These are phyloP conservation scores for Saccharomycopsis javanensis DNA, from an alignment of 805 yeast species.

Conservation along the genomic window DNA sequence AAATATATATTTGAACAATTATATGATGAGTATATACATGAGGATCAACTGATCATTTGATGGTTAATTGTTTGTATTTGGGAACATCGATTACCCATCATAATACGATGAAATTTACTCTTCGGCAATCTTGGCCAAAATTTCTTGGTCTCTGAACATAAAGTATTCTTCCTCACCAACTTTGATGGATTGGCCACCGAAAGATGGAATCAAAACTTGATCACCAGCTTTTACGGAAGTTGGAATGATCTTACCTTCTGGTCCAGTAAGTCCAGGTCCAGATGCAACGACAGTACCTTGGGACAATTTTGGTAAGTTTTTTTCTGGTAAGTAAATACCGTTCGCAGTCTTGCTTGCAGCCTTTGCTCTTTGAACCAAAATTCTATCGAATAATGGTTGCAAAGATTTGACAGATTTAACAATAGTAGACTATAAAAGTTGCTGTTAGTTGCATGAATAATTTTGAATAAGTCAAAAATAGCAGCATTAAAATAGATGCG, in stretches of 20 bases:
- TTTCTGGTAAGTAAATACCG: constrained; percentile 91
- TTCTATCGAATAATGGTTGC: constrained; percentile 91
- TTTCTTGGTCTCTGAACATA: constrained; percentile 87
- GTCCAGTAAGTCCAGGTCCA: constrained; percentile 84
- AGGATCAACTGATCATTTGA: background rate
- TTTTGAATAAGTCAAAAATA: background rate
- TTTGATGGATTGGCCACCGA: constrained; percentile 86
- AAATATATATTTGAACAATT: background rate
- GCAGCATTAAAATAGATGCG: background rate
- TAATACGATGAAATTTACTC: constrained; percentile 28
- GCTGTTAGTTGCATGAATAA: background rate
- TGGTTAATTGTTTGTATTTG: background rate
- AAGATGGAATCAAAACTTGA: constrained; percentile 86
- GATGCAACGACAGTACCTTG: constrained; percentile 88
- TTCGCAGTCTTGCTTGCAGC: constrained; percentile 86
- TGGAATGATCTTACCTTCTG: constrained; percentile 61
- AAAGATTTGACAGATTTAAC: constrained; percentile 79
- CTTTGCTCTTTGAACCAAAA: constrained; percentile 88
- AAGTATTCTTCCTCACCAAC: constrained; percentile 72
- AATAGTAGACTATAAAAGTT: constrained; percentile 38
- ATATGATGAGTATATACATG: constrained; percentile 1
- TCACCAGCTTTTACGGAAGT: constrained; percentile 84
- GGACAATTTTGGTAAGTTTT: constrained; percentile 88
- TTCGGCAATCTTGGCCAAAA: constrained; percentile 77
- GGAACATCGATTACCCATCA: background rate